Evolutionary conservation across 768 basidiomycete genomes (phyloP).

Genomic region (Grammothele lineata): DNA sequence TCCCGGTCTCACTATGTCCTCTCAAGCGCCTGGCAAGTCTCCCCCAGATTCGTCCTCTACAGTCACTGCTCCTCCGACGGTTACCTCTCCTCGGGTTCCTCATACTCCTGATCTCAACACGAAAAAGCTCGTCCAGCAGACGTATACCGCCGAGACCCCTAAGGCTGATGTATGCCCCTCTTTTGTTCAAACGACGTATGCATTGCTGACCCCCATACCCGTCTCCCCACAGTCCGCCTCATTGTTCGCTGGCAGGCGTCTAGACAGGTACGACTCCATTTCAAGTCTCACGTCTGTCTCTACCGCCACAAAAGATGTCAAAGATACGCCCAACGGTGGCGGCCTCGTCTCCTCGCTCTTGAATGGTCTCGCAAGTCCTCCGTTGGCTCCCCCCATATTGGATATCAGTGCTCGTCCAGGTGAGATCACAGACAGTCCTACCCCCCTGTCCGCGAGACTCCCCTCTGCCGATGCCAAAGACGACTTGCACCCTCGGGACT

Average conservation of each 20-base stretch:
- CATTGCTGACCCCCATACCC: neutral
- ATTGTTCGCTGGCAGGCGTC: neutral
- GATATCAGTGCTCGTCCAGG: neutral
- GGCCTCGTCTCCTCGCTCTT: neutral
- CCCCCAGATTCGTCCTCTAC: slow-evolving; percentile 12
- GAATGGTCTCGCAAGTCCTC: neutral
- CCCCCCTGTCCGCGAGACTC: slow-evolving; percentile 17
- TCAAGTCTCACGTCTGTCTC: neutral
- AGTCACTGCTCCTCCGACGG: neutral
- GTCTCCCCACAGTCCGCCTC: neutral
- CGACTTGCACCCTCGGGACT: slow-evolving; percentile 22
- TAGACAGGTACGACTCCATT: neutral
- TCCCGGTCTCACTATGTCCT: slow-evolving; percentile 16
- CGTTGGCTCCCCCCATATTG: neutral
- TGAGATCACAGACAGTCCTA: neutral
- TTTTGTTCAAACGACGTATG: neutral
- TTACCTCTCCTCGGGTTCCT: slow-evolving; percentile 1
- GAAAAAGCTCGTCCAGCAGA: slow-evolving; percentile 1
- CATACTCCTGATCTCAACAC: neutral
- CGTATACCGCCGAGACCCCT: slow-evolving; percentile 4
- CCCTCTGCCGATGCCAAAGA: slow-evolving; percentile 23
- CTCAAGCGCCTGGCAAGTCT: slow-evolving; percentile 19
- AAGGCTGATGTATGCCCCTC: slow-evolving; percentile 3
- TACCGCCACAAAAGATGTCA: neutral
- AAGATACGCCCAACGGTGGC: neutral